Base-by-base conservation (phyloP, 805 yeast genomes). In the Wickerhamiella parazyma region DNA sequence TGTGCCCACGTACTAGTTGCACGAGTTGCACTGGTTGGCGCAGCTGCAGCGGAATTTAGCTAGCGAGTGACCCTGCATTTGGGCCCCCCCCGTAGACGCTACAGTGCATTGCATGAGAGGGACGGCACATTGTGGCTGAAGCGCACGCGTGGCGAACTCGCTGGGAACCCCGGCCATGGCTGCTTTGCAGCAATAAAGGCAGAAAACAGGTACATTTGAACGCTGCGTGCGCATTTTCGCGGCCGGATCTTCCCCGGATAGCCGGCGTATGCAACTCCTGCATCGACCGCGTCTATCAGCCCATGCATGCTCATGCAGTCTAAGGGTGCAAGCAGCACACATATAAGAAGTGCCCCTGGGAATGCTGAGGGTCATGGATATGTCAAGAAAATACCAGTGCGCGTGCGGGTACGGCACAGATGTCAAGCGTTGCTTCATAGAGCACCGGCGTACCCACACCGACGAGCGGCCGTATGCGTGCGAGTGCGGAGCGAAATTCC, bases 401-500 rank as follows among this genome's bases (percentile, higher is more conserved):
- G 45, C 39, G 7, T 43, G 45, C 19, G 45, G 45, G 11, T 43
- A 43, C 12, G 45, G 45, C 7, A 43, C 45, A 1, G 45, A 43
- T 19, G 36, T 43, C 12, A 43, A 43, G 24, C 37, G 45, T 20
- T 43, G 45, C 29, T 43, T 31, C 33, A 33, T 43, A 19, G 45
- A 43, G 28, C 94, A 83, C 60, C 64, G 78, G 46, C 61, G 89
- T 46, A 81, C 91, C 0, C 94, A 83, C 58, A 81, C 93, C 0
- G 80, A 80, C 56, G 93, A 82, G 55, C 64, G 86, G 42, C 93
- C 91, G 5, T 82, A 74, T 55, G 67, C 74, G 6, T 82, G 94
- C 11, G 68, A 73, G 3, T 82, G 93, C 62, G 85, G 84, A 4
- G 81, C 81, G 58, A 82, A 87, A 0, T 82, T 82, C 39, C 43